A percentile compares a stretch with the other conserved stretches of the same genome.
These are phyloP conservation scores for Pythium guiyangense DNA, from an alignment of 352 stramenopile species.

Conservation along the genomic window DNA sequence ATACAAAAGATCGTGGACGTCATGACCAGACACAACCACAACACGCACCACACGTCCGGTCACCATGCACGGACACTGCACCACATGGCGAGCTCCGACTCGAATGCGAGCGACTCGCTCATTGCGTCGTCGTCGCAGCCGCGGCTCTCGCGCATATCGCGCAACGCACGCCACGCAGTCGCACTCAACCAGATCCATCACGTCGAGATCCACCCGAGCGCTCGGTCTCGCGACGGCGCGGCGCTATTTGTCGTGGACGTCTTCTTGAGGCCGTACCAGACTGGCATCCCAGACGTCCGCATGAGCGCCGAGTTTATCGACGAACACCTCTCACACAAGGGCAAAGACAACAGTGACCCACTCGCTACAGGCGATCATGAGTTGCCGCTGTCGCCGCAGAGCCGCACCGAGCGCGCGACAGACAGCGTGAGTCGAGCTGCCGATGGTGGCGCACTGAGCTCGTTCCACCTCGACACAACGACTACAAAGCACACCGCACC, in stretches of 20 bases:
- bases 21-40: too few species aligned
- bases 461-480: too few species aligned
- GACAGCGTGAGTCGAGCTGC: too few species aligned
- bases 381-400: too few species aligned
- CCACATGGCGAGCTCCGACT: neutral
- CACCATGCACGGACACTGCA: neutral
- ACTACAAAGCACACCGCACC: neutral
- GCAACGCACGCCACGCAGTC: conserved; percentile 40
- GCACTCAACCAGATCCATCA: conserved; percentile 57
- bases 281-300: conserved; percentile 30
- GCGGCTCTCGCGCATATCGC: conserved; percentile 22
- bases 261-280: conserved; percentile 33
- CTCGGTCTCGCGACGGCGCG: conserved; percentile 31
- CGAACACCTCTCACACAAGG: neutral
- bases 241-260: conserved; percentile 55
- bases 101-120: conserved; percentile 3
- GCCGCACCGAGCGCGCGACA: too few species aligned
- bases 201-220: conserved; percentile 34
- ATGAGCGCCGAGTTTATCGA: conserved; percentile 12
- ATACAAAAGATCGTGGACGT: too few species aligned
- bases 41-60: too few species aligned
- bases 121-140: neutral
- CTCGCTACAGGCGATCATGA: too few species aligned
- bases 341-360: neutral
- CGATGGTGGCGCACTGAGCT: too few species aligned